phyloP scores from a whole-genome alignment of 768 basidiomycete genomes.

The Austroboletus eburneus region DNA sequence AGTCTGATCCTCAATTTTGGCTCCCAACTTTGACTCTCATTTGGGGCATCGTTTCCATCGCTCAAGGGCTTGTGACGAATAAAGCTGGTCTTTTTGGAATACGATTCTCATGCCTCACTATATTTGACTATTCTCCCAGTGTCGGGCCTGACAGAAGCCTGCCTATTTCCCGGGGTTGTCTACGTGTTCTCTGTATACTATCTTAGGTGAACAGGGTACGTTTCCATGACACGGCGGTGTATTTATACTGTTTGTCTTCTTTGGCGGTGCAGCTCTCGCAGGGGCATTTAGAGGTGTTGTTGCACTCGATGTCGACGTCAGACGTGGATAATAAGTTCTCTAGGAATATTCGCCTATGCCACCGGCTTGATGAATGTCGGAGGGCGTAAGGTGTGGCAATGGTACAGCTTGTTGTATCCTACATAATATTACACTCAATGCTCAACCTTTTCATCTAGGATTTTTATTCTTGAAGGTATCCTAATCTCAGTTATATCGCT shows the following conservation, averaged over 20 bases:
- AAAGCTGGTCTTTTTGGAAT: constrained; percentile 52
- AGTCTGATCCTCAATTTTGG: constrained; percentile 60
- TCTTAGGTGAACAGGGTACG: constrained; percentile 30
- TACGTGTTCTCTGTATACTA: constrained; percentile 61
- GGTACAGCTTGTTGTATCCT: constrained; percentile 29
- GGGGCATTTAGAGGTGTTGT: constrained; percentile 56
- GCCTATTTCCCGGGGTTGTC: constrained; percentile 54
- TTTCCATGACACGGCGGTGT: neutral
- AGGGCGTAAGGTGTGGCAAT: constrained; percentile 59
- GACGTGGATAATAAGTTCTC: neutral
- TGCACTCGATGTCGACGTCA: neutral
- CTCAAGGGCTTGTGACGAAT: constrained; percentile 52
- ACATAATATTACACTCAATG: neutral
- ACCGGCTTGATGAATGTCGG: constrained; percentile 60
- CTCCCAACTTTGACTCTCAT: constrained; percentile 53
- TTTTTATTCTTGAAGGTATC: constrained; percentile 55
- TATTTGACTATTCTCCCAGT: constrained; percentile 33
- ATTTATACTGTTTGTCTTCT: constrained; percentile 38
- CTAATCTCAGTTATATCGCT: constrained; percentile 47
- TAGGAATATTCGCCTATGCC: constrained; percentile 54
- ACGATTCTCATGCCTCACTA: too few relatives aligned
- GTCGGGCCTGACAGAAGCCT: constrained; percentile 57
- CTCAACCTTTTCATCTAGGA: constrained; percentile 32
- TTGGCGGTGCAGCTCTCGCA: constrained; percentile 57
- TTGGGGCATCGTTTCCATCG: constrained; percentile 54